Base-by-base conservation (phyloP, 371 early-diverging fungal genomes). In the Rhizopus stolonifer region DNA sequence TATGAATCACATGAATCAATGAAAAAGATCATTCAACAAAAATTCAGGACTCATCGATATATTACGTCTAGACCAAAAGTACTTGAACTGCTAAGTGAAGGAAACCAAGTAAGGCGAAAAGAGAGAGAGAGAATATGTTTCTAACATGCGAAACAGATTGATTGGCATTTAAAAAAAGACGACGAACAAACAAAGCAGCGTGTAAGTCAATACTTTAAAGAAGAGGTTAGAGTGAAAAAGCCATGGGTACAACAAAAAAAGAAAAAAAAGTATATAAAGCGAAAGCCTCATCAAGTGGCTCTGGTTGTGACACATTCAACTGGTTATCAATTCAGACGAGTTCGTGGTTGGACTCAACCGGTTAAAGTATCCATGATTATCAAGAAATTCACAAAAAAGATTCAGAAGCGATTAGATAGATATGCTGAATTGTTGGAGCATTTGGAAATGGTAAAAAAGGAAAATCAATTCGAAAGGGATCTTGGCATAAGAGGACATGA, bases 281-380 rank as follows among this genome's bases (percentile, higher is more conserved):
- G 65, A 44, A 65, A 60, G 22, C 57, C 56, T 0, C 60, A 65
- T 26, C 65, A 65, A 47, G 39, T 46, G 2, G 53, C 60, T 1
- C 44, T 65, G 4, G 26, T 40, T 1, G 38, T 39, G 8, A 29
- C 33, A n/a, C 38, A 29, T 14, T n/a, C 49, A 0, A 14, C 14
- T 24, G 65, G 65, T n/a, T 57, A 38, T 36, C 15, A 25, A 31
- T 65, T 65, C 23, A 60, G 60, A 25, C 45, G 65, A 10, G 60
- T 65, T 1, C 24, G 65, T 47, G 65, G 65, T 2, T 65, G 65
- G 65, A 24, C 19, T 25, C 65, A 65, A 15, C 65, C 65, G n/a
- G 42, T 56, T 3, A 34, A 34, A 19, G 60, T 56, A 14, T 48
- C 65, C 0, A 65, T 65, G 65, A 65, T 65, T 54, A 14, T 65